Evolutionary conservation across 352 stramenopile species (phyloP), one percentile per base, ranked within the genome.

Genomic region (Pythium utonaiense): DNA sequence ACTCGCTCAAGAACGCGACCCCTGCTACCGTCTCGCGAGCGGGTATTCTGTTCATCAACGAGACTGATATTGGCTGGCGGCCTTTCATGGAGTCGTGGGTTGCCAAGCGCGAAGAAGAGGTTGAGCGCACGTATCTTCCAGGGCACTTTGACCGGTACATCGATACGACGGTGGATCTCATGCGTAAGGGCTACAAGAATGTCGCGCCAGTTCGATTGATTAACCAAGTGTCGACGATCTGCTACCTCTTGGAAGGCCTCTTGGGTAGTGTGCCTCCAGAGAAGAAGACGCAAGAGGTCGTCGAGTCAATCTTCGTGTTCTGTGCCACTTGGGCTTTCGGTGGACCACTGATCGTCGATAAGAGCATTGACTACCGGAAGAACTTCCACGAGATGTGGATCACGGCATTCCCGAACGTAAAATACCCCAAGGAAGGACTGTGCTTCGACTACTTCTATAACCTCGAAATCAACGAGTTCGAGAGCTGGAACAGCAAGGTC

Each of bases 361-460:
- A 95, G 58, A 91, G 80, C 48, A 71, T 92, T 17, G 86, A 95
- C 53, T 95, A 96, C 60, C 83, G 94, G 42, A 95, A 93, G 53
- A 96, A 95, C 31, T 95, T 95, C 50, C 82, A 95, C 54, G 83
- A 93, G 47, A 64, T 93, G 13, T 96, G 87, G 87, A 86, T 78
- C 36, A 72, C 83, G 0, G 78, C 83, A 22, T 95, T 91, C 60
- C 80, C 86, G 0, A 89, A 70, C 55, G 69, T 95, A 64, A 98
- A 98, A 58, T 98, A 98, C 62, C 93, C 96, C 0, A 98, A 98
- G 62, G 95, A 98, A 64, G 94, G 93, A 6, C 57, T 92, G 6
- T 98, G 94, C 65, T 99, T 99, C 60, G 96, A 99, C 74, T 99
- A 98, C 69, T 98, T 98, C 60, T 99, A 96, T 69, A 97, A 98